Conservation (phyloP, 2,329 filamentous ascomycete species). For the Fusarium illudens region DNA sequence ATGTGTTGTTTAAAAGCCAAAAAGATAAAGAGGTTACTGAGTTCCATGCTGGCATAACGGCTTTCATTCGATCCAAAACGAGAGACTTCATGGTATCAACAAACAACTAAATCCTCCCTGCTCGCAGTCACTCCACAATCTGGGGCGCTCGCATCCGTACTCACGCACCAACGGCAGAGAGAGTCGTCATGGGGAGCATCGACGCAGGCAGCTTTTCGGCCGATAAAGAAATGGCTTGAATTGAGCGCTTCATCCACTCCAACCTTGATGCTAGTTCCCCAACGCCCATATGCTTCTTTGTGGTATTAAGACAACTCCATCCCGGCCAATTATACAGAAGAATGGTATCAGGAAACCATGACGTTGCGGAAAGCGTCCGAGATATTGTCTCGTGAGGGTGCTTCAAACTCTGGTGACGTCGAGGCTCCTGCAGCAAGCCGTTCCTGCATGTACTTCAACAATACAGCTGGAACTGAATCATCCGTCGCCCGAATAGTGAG, state of each 20-base stretch:
- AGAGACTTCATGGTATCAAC: constrained; percentile 39
- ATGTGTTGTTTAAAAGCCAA: background rate
- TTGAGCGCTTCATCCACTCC: constrained; percentile 35
- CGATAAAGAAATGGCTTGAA: constrained; percentile 31
- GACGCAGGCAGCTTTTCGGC: constrained; percentile 29
- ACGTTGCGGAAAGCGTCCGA: constrained; percentile 65
- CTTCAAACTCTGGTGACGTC: constrained; percentile 49
- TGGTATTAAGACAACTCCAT: constrained; percentile 41
- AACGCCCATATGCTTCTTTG: constrained; percentile 47
- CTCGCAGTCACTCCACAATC: constrained; percentile 25
- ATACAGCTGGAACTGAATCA: constrained; percentile 80
- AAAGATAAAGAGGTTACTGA: background rate
- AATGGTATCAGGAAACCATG: constrained; percentile 55
- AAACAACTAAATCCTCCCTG: constrained; percentile 36
- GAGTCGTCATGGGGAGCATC: constrained; percentile 14
- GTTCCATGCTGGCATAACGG: constrained; percentile 1
- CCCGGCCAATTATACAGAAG: constrained; percentile 38
- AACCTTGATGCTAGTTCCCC: constrained; percentile 39
- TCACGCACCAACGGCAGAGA: constrained; percentile 12
- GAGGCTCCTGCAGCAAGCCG: constrained; percentile 68
- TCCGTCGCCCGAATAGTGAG: constrained; percentile 94
- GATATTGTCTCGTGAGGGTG: constrained; percentile 59
- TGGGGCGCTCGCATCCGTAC: constrained; percentile 11
- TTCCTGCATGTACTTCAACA: constrained; percentile 89
- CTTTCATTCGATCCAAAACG: constrained; percentile 31